phyloP scores from a whole-genome alignment of 1,284 basidiomycete species.

The Heterobasidion annosum region DNA sequence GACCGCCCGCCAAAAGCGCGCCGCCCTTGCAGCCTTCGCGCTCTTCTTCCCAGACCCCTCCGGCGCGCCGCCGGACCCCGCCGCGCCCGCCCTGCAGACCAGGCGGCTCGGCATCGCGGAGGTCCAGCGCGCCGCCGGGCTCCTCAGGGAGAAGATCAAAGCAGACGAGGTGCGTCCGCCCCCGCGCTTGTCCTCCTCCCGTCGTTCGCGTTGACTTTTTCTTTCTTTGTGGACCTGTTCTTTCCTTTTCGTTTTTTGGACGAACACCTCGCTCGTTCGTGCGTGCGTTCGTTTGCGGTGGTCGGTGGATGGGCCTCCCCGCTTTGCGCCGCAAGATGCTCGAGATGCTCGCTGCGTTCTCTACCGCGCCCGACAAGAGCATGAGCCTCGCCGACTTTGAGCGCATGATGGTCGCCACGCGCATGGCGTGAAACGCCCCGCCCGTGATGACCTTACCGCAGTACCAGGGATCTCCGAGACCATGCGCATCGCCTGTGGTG shows the following conservation, averaged over 20 bases:
- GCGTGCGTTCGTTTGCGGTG: not conserved
- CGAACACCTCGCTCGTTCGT: not conserved
- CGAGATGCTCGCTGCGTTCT: conserved; percentile 69
- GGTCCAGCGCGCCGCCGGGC: conserved; percentile 41
- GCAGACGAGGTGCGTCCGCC: conserved; percentile 49
- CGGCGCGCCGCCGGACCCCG: conserved; percentile 11
- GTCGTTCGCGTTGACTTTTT: conserved; percentile 1
- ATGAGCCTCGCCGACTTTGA: conserved; percentile 63
- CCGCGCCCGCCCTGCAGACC: conserved; percentile 28
- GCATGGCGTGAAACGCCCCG: conserved; percentile 18
- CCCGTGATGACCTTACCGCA: too few species aligned
- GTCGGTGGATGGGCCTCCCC: not conserved
- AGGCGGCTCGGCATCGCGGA: conserved; percentile 57
- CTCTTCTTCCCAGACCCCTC: conserved; percentile 55
- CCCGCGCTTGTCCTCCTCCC: not conserved
- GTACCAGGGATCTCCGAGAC: too few species aligned
- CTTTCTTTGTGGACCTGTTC: not conserved
- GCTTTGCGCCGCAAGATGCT: conserved; percentile 36
- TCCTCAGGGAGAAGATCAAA: conserved; percentile 61
- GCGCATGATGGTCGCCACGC: conserved; percentile 57
- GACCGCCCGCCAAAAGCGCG: conserved; percentile 41
- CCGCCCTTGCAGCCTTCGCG: conserved; percentile 49
- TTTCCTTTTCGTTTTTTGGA: not conserved
- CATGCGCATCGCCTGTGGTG: too few species aligned
- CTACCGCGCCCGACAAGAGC: conserved; percentile 54